Conservation (phyloP, 2,329 filamentous ascomycete genomes). For the Ceratocystis albifundus region DNA sequence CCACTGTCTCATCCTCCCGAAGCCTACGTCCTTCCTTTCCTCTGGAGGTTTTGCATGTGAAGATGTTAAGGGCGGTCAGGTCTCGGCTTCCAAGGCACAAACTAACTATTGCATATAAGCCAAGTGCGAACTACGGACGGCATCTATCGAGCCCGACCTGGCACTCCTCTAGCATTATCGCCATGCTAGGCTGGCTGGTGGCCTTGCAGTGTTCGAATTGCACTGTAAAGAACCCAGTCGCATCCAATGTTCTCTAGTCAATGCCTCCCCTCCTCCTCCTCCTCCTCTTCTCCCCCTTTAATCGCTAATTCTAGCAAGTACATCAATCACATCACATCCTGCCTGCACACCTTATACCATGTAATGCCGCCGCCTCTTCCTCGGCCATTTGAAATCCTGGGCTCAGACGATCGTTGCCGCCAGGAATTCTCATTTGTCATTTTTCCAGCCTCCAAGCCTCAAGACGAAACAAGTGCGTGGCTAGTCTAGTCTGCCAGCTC, state of each 20-base stretch:
- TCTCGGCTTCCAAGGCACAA: background rate
- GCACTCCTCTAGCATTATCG: background rate
- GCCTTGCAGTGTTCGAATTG: background rate
- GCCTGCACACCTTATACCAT: background rate
- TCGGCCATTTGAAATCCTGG: background rate
- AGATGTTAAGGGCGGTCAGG: conserved; percentile 9
- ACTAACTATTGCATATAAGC: background rate
- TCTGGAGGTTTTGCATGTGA: background rate
- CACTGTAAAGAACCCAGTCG: background rate
- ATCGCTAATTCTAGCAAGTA: background rate
- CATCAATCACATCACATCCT: background rate
- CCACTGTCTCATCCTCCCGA: conserved; percentile 1
- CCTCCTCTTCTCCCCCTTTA: too few species aligned
- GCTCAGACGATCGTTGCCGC: background rate
- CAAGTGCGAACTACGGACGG: background rate
- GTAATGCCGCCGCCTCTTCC: too few species aligned
- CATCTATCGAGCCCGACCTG: background rate
- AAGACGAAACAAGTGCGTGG: background rate
- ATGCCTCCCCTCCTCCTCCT: background rate
- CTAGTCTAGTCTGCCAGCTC: background rate
- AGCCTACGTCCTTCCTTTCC: background rate
- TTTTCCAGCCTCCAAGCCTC: background rate
- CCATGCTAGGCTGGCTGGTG: too few species aligned
- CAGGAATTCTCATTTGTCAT: background rate
- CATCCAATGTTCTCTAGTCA: background rate